These are phyloP conservation scores for Agaricus blazei DNA, from an alignment of 768 basidiomycete genomes.

Conservation along the genomic window DNA sequence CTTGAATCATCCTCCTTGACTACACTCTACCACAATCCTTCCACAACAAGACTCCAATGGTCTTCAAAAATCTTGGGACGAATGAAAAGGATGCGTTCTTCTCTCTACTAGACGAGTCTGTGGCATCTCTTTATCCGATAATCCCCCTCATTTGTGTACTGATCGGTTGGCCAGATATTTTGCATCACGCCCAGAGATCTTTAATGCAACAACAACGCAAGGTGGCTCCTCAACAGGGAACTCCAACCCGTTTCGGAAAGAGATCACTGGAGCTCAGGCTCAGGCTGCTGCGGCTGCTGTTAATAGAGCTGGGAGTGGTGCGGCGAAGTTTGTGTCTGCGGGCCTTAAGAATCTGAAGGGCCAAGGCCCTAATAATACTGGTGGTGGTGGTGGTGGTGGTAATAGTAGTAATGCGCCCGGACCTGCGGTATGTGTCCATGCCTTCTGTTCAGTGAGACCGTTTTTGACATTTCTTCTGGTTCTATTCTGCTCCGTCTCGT, in stretches of 20 bases:
- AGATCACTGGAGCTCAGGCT: constrained; percentile 13
- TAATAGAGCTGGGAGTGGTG: constrained; percentile 22
- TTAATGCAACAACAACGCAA: constrained; percentile 25
- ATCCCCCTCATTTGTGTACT: background rate
- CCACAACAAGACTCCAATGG: constrained; percentile 37
- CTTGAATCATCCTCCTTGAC: background rate
- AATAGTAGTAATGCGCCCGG: background rate
- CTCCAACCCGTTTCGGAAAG: constrained; percentile 20
- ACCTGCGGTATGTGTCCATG: background rate
- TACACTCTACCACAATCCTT: background rate
- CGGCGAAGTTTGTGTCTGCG: constrained; percentile 35
- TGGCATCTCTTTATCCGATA: constrained; percentile 8
- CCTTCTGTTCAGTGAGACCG: background rate
- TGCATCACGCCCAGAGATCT: constrained; percentile 62
- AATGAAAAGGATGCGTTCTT: constrained; percentile 83
- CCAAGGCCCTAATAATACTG: background rate
- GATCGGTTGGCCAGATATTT: constrained; percentile 51
- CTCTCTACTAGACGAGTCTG: constrained; percentile 73
- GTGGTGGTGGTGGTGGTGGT: background rate
- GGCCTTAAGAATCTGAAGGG: constrained; percentile 32
- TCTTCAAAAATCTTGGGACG: constrained; percentile 59
- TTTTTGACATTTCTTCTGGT: background rate
- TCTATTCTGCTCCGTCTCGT: background rate
- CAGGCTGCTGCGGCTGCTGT: constrained; percentile 22
- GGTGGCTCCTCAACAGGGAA: constrained; percentile 8